Base-by-base conservation (phyloP, 2,329 filamentous ascomycete genomes). In the Botryosphaeria dothidea region DNA sequence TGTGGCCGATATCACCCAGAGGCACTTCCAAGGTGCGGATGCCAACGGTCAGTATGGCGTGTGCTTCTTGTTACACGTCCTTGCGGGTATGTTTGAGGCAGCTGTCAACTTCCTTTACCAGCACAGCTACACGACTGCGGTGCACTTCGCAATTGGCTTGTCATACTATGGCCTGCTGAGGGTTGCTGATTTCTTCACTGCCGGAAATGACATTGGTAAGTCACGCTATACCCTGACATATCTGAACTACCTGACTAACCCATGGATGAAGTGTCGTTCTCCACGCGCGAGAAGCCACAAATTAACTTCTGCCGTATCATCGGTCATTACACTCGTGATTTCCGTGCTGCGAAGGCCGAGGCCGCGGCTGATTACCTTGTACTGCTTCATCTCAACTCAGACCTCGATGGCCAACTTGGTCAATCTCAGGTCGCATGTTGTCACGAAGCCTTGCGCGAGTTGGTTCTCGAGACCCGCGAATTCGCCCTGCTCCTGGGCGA, bases 401-500 rank as follows among this genome's bases (percentile, higher is more conserved):
- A 97, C 75, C 83, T 96, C 48, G 86, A 85, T 27, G 90, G 90
- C 21, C 86, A 91, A 65, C 83, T 89, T 5, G 93, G 92, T 65
- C 88, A 86, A 67, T 89, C 90, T 48, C 94, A 97, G 74, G 86
- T 89, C 62, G 87, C 86, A 54, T 86, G 97, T 41, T 98, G 94
- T 78, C 92, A 97, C 77, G 92, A 97, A 77, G 94, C 93, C 6
- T 83, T 99, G 65, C 91, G 93, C 38, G 95, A 98, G 78, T 88
- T 98, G 64, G 93, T 97, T 27, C 84, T 99, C n/a, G 95, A 99
- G 80, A 97, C 93, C 21, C 88, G 94, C 69, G 95, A 99, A 74
- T 99, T 98, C 78, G 94, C 93, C 73, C 91, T 92, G 73, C 83
- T 99, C 15, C 88, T 99, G 56, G 95, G 96, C 62, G 96, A 99